Evolutionary conservation across 352 stramenopile genomes (phyloP).

Genomic region (Globisporangium nodosum): DNA sequence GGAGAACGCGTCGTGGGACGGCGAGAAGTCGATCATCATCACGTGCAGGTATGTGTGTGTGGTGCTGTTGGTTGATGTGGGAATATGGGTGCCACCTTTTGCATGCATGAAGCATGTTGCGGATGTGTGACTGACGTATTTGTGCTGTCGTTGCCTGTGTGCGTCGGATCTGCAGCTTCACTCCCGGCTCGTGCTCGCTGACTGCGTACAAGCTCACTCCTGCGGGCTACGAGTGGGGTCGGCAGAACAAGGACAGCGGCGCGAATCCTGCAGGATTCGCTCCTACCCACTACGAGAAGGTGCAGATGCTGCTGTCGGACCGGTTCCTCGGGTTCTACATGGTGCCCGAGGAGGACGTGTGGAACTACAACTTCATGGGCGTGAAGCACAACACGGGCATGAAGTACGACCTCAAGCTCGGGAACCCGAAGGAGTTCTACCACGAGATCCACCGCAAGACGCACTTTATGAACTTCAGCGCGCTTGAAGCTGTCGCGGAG

Average conservation of each 20-base stretch:
- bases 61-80: not conserved
- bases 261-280: conserved; percentile 93
- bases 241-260: conserved; percentile 96
- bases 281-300: conserved; percentile 98
- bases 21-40: conserved; percentile 97
- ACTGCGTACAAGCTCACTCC: conserved; percentile 98
- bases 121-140: too few relatives aligned
- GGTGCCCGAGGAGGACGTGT: conserved; percentile 97
- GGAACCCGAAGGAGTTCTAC: conserved; percentile 99
- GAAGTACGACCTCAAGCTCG: conserved; percentile 97
- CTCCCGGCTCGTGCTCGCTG: conserved; percentile 98
- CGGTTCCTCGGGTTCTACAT: conserved; percentile 99
- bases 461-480: conserved; percentile 99
- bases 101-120: too few relatives aligned
- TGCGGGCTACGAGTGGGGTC: conserved; percentile 96
- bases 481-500: conserved; percentile 93
- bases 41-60: conserved; percentile 58
- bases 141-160: not conserved
- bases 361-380: conserved; percentile 99
- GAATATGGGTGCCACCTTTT: too few relatives aligned
- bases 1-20: conserved; percentile 95
- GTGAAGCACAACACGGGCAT: conserved; percentile 97
- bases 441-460: conserved; percentile 97
- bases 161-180: not conserved
- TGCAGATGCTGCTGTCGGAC: conserved; percentile 99